These are phyloP conservation scores for Ophiostoma novo-ulmi DNA, from an alignment of 2,329 filamentous ascomycete genomes.

Conservation along the genomic window DNA sequence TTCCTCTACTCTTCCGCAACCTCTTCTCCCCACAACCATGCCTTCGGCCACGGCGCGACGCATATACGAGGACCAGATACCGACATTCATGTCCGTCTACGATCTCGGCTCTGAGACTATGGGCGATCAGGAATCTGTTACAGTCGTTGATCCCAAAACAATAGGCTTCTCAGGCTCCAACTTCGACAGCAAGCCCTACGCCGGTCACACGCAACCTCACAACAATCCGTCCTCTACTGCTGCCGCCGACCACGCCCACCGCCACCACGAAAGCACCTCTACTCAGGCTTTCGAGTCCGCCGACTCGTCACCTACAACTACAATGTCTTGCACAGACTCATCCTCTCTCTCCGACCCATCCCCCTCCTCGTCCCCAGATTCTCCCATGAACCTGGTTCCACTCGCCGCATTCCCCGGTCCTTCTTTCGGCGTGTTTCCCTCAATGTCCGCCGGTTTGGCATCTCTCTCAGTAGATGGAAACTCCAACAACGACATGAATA, in stretches of 20 bases:
- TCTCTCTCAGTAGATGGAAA: constrained; percentile 41
- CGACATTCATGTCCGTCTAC: constrained; percentile 71
- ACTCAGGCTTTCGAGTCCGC: constrained; percentile 76
- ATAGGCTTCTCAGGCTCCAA: constrained; percentile 42
- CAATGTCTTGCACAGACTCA: constrained; percentile 86
- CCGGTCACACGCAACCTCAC: constrained; percentile 29
- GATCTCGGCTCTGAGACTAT: constrained; percentile 56
- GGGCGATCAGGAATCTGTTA: constrained; percentile 50
- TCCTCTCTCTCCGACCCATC: constrained; percentile 86
- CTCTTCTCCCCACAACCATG: constrained; percentile 42
- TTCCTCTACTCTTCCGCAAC: neutral
- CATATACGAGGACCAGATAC: constrained; percentile 65
- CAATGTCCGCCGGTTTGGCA: constrained; percentile 37
- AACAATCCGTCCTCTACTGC: constrained; percentile 26
- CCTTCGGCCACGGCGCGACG: constrained; percentile 57
- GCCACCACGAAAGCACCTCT: constrained; percentile 71
- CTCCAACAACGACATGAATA: constrained; percentile 20
- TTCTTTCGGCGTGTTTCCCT: constrained; percentile 46
- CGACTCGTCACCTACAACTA: constrained; percentile 92
- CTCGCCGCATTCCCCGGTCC: constrained; percentile 63
- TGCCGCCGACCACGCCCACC: constrained; percentile 50
- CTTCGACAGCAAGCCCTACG: constrained; percentile 36
- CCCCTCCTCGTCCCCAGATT: constrained; percentile 87
- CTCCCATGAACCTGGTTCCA: constrained; percentile 68
- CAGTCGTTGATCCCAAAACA: constrained; percentile 50